Evolutionary conservation across 371 early-diverging fungal genomes (phyloP), one percentile per base, ranked within the genome.

Genomic region (Apophysomyces trapeziformis): DNA sequence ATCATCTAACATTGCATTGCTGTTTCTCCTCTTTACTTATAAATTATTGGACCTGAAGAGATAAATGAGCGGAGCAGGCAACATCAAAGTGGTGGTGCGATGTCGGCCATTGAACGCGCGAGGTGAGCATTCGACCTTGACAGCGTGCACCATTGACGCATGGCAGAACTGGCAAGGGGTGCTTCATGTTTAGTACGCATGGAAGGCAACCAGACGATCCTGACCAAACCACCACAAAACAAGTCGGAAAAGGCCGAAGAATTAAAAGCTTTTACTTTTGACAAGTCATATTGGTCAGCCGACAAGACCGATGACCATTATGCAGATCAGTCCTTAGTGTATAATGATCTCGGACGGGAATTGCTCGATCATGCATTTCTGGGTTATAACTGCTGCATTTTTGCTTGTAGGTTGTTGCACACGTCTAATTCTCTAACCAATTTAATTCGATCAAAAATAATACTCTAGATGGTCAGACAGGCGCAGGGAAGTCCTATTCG

Each of bases 311-410:
- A 86, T 57, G 75, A 89, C n/a, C 64, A 73, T 57, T 92, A 88
- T 72, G 95, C 94, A 38, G 85, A 87, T 61, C 97, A 96, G 69
- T 74, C 88, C 56, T 76, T 68, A 13, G 86, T 97, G 5, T 97
- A 91, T 70, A 82, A 86, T 37, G 90, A 88, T 65, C 73, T 95
- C 41, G 95, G 95, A 32, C 80, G 74, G 16, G 90, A 90, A 8
- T 73, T 97, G 37, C 76, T 95, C 21, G 88, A 93, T 66, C 96
- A 97, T 67, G 92, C 96, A 4, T 91, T 95, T 67, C 86, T 83
- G 39, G 95, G 95, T 35, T 95, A 95, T 76, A 93, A 95, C 71
- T 89, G 91, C 57, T 93, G 93, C 80, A 92, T 95, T 44, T 91
- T 95, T 72, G 96, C 95, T 38, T 95, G 89, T 90, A 85, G 75